Conservation (phyloP, 2,329 filamentous ascomycete species). For the Fusarium sp. region DNA sequence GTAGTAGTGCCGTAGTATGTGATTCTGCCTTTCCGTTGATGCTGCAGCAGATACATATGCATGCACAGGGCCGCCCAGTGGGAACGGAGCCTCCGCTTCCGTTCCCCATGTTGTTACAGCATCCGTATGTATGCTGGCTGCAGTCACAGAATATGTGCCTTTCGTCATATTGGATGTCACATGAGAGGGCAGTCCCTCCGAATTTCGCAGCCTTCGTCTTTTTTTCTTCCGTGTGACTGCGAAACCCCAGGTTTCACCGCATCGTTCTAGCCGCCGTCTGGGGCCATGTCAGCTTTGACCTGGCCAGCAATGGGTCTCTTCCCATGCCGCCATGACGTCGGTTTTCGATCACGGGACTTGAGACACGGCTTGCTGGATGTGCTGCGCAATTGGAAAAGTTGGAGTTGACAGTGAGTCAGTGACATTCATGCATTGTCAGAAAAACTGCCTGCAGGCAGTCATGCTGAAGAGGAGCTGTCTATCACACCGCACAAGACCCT, state of each 20-base stretch:
- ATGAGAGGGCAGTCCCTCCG: constrained; percentile 26
- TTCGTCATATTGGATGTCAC: constrained; percentile 30
- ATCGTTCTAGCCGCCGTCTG: constrained; percentile 32
- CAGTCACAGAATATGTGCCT: constrained; percentile 4
- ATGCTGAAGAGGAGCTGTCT: background rate
- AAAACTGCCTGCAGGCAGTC: background rate
- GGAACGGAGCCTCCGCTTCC: constrained; percentile 21
- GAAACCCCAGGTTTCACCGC: constrained; percentile 39
- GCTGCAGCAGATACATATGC: constrained; percentile 27
- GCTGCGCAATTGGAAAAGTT: constrained; percentile 8
- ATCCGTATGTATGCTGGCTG: constrained; percentile 10
- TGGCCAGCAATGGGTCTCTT: constrained; percentile 5
- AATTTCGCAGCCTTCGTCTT: constrained; percentile 9
- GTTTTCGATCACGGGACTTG: constrained; percentile 28
- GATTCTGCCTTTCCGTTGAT: constrained; percentile 32
- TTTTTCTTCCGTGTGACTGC: constrained; percentile 24
- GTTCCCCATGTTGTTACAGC: constrained; percentile 3
- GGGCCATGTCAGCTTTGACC: constrained; percentile 14
- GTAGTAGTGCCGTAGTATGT: background rate
- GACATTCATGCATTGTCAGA: constrained; percentile 15
- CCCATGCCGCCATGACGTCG: constrained; percentile 35
- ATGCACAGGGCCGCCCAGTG: constrained; percentile 13
- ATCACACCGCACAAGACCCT: background rate
- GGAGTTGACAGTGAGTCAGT: background rate
- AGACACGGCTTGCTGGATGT: constrained; percentile 14